Conservation (phyloP, 352 stramenopile genomes). For the Blastocystis sp. region DNA sequence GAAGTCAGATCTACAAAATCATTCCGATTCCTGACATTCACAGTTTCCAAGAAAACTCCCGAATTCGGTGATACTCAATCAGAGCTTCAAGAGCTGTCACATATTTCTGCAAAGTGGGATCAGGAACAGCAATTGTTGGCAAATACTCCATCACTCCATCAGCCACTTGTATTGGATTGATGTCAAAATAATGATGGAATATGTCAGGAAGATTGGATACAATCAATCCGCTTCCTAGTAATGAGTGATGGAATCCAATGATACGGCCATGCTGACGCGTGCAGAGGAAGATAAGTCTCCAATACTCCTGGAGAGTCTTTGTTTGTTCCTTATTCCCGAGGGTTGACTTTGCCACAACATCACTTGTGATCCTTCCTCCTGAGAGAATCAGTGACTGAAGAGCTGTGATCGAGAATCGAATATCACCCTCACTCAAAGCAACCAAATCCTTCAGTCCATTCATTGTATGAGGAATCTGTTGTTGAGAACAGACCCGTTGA, state of each 20-base stretch:
- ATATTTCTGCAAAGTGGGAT: neutral
- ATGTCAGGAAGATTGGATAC: neutral
- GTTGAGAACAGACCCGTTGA: neutral
- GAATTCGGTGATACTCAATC: conserved; percentile 5
- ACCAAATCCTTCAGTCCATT: neutral
- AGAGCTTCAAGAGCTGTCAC: neutral
- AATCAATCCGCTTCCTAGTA: neutral
- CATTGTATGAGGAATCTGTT: neutral
- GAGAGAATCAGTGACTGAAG: neutral
- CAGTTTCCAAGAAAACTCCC: neutral
- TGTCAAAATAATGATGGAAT: neutral
- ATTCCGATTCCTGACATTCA: neutral
- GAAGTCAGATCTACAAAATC: conserved; percentile 20
- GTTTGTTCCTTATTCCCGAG: neutral
- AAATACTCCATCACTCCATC: conserved; percentile 18
- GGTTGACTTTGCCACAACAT: neutral
- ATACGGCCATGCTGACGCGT: neutral
- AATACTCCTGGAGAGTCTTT: neutral
- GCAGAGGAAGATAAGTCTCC: conserved; percentile 14
- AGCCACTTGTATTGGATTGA: neutral
- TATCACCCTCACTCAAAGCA: conserved; percentile 11
- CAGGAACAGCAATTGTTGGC: conserved; percentile 1
- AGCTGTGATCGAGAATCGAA: neutral
- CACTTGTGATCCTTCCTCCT: neutral
- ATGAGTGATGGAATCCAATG: neutral